Percentiles rank a stretch among this genome's conserved stretches.
These are phyloP conservation scores for Aspergillus intermedius DNA, from an alignment of 2,329 filamentous ascomycete species.

Conservation along the genomic window DNA sequence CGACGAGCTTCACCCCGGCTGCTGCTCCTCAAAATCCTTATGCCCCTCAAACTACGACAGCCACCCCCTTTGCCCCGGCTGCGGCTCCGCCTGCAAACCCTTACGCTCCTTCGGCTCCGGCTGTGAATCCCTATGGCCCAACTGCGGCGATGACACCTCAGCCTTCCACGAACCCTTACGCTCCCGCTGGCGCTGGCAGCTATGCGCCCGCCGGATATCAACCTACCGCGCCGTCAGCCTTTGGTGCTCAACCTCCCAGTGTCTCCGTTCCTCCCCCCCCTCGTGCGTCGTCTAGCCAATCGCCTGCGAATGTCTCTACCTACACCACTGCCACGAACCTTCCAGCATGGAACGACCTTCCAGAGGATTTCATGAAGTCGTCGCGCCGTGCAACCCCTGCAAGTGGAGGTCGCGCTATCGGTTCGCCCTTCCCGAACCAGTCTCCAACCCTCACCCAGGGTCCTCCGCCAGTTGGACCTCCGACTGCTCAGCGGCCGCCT, in stretches of 20 bases:
- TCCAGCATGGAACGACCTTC: slow-evolving; percentile 91
- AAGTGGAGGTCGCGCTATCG: slow-evolving; percentile 54
- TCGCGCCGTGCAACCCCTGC: slow-evolving; percentile 69
- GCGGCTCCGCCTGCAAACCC: slow-evolving; percentile 32
- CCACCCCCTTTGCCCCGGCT: slow-evolving; percentile 16
- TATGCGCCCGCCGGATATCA: slow-evolving; percentile 49
- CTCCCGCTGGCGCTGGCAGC: slow-evolving; percentile 22
- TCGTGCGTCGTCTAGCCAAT: slow-evolving; percentile 57
- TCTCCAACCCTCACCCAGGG: slow-evolving; percentile 37
- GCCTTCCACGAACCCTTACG: slow-evolving; percentile 23
- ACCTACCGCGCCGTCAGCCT: slow-evolving; percentile 42
- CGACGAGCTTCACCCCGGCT: slow-evolving; percentile 25
- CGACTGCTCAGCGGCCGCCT: slow-evolving; percentile 57
- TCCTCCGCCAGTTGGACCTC: slow-evolving; percentile 53
- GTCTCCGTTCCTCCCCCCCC: slow-evolving; percentile 53
- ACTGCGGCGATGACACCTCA: slow-evolving; percentile 10
- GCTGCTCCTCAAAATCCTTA: slow-evolving; percentile 36
- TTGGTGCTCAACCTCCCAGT: slow-evolving; percentile 42
- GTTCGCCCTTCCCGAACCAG: slow-evolving; percentile 69
- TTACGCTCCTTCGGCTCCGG: slow-evolving; percentile 42
- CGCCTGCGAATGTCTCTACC: slow-evolving; percentile 60
- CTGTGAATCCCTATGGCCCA: slow-evolving; percentile 19
- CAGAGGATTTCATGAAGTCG: slow-evolving; percentile 69
- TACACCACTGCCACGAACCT: slow-evolving; percentile 59
- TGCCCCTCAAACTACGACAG: slow-evolving; percentile 30